Conservation (phyloP, 176 grass and related monocot species). For the Carex myosuroides region DNA sequence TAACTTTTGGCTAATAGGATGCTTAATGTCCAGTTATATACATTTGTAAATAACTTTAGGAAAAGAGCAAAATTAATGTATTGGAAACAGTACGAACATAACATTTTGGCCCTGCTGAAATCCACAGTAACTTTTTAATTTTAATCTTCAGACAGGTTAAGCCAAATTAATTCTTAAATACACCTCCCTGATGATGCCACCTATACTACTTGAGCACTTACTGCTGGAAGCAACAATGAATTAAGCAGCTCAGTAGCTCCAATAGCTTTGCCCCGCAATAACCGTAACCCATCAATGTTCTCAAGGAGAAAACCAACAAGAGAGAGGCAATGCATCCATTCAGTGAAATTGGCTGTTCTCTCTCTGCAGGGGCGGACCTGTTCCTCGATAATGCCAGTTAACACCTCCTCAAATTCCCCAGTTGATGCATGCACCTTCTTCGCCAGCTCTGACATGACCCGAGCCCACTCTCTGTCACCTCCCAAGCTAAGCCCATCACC, state of each 20-base stretch:
- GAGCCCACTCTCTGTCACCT: constrained; percentile 74
- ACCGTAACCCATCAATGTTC: constrained; percentile 49
- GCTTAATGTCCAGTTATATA: neutral
- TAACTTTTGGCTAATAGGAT: neutral
- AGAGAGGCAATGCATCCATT: constrained; percentile 89
- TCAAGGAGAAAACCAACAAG: constrained; percentile 81
- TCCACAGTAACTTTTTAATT: neutral
- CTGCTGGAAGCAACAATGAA: constrained; percentile 83
- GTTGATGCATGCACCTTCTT: constrained; percentile 65
- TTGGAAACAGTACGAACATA: neutral
- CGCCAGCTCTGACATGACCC: constrained; percentile 68
- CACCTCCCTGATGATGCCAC: neutral
- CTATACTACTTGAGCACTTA: constrained; percentile 32
- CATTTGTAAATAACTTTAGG: neutral
- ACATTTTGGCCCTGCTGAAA: neutral
- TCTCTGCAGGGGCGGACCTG: constrained; percentile 68
- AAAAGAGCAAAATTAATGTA: neutral
- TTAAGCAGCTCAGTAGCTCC: constrained; percentile 60
- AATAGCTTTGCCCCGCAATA: constrained; percentile 54
- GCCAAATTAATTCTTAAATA: neutral
- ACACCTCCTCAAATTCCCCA: constrained; percentile 77
- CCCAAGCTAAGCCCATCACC: constrained; percentile 84
- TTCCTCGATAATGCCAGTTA: constrained; percentile 51
- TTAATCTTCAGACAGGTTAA: neutral
- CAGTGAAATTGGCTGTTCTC: constrained; percentile 69